A percentile compares a stretch with the other conserved stretches of the same genome.
Evolutionary conservation across 768 basidiomycete species (phyloP).

Genomic region (Suillus subalutaceus): DNA sequence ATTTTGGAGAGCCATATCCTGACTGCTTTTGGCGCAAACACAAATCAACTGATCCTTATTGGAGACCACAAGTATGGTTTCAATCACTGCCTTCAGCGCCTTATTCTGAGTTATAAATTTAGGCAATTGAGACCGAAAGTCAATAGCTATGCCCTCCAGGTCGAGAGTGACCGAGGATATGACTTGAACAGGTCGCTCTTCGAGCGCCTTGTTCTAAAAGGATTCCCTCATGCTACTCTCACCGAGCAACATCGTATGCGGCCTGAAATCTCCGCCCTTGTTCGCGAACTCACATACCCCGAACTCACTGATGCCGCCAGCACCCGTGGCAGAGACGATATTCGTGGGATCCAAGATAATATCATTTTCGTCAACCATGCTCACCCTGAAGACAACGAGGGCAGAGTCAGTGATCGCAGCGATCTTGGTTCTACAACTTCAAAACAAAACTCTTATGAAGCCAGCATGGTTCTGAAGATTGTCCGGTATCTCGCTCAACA

Average conservation of each 20-base stretch:
- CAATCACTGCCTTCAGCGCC: neutral
- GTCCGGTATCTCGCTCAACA: constrained; percentile 63
- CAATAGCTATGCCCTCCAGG: constrained; percentile 58
- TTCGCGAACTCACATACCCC: constrained; percentile 61
- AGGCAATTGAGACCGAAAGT: constrained; percentile 71
- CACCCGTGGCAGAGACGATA: constrained; percentile 48
- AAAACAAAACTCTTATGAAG: constrained; percentile 59
- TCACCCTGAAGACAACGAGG: constrained; percentile 50
- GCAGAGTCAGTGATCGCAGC: constrained; percentile 39
- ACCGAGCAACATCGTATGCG: constrained; percentile 64
- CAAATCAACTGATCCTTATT: constrained; percentile 57
- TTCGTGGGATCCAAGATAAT: constrained; percentile 56
- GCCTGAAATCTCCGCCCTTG: constrained; percentile 62
- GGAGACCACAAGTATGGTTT: constrained; percentile 64
- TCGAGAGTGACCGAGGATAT: constrained; percentile 65
- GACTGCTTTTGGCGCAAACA: constrained; percentile 48
- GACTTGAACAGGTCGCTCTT: constrained; percentile 65
- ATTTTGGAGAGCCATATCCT: constrained; percentile 65
- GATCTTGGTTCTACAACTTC: constrained; percentile 49
- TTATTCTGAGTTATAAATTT: neutral
- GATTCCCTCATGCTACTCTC: constrained; percentile 58
- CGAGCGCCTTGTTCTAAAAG: constrained; percentile 58
- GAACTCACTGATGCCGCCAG: constrained; percentile 53
- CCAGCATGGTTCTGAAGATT: constrained; percentile 60
- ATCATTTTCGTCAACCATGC: constrained; percentile 60